Conservation (phyloP, 257 asterid genomes). For the Nemophila menziesii region DNA sequence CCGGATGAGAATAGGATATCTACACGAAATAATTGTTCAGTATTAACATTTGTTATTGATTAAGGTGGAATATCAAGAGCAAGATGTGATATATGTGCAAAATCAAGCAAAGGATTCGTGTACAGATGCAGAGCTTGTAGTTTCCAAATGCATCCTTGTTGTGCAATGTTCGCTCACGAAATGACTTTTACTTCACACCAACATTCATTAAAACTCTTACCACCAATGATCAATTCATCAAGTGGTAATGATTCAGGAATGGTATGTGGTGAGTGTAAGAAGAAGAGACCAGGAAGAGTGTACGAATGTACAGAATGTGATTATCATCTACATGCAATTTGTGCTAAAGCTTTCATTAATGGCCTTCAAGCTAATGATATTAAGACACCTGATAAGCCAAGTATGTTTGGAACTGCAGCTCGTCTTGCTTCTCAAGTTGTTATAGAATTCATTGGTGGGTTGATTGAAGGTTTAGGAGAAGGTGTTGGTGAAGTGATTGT, state of each 20-base stretch:
- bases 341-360: constrained; percentile 54
- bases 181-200: constrained; percentile 27
- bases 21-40: too few species aligned
- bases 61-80: constrained; percentile 56
- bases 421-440: constrained; percentile 65
- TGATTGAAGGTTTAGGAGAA: constrained; percentile 69
- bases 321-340: constrained; percentile 61
- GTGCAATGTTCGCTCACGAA: constrained; percentile 59
- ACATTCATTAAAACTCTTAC: constrained; percentile 40
- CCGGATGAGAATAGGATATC: too few species aligned
- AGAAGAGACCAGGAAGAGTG: constrained; percentile 40
- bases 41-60: background rate
- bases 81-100: constrained; percentile 59
- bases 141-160: constrained; percentile 90
- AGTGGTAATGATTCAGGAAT: constrained; percentile 5
- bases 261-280: constrained; percentile 48
- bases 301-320: constrained; percentile 57
- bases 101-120: constrained; percentile 56
- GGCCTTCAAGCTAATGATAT: constrained; percentile 58
- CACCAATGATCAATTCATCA: constrained; percentile 12
- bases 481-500: constrained; percentile 58
- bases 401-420: constrained; percentile 48
- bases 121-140: constrained; percentile 70
- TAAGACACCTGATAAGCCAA: constrained; percentile 49
- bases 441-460: constrained; percentile 57